These are phyloP conservation scores for Yarrowia sp. DNA, from an alignment of 805 yeast genomes.

Conservation along the genomic window DNA sequence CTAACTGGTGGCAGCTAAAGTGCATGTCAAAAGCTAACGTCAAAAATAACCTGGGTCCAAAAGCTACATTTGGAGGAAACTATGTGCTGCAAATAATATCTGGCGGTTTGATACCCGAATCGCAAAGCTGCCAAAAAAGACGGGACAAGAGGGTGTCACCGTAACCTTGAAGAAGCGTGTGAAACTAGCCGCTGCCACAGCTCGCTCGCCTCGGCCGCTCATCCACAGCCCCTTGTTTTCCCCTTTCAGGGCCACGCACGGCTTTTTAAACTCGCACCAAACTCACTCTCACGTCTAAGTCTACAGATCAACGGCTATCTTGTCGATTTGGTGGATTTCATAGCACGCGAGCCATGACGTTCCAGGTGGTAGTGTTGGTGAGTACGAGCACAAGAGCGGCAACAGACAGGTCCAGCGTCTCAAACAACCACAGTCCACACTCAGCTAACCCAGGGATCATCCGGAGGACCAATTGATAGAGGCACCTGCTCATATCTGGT, in stretches of 20 bases:
- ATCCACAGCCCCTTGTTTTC: too few relatives aligned
- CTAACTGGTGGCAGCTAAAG: slow-evolving; percentile 7
- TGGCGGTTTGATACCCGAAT: neutral
- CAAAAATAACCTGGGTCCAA: slow-evolving; percentile 18
- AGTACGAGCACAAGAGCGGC: slow-evolving; percentile 7
- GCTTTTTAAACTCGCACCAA: slow-evolving; percentile 35
- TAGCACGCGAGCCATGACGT: slow-evolving; percentile 39
- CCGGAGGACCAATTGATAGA: slow-evolving; percentile 85
- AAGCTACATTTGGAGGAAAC: neutral
- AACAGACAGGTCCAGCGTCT: too few relatives aligned
- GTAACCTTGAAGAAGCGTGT: too few relatives aligned
- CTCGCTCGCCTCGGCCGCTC: too few relatives aligned
- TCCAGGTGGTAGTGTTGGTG: slow-evolving; percentile 47
- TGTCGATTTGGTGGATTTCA: slow-evolving; percentile 14
- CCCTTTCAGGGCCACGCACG: slow-evolving; percentile 9
- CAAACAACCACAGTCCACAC: neutral
- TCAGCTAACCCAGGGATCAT: slow-evolving; percentile 58
- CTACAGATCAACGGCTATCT: slow-evolving; percentile 17
- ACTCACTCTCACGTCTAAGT: slow-evolving; percentile 12
- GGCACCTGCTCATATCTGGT: slow-evolving; percentile 71
- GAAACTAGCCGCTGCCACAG: too few relatives aligned
- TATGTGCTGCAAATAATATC: slow-evolving; percentile 4
- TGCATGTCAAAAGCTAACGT: slow-evolving; percentile 26
- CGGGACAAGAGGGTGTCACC: too few relatives aligned
- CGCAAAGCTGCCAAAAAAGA: neutral